Evolutionary conservation across 2,329 filamentous ascomycete species (phyloP), one percentile per base, ranked within the genome.

Genomic region (Fusarium metavorans): DNA sequence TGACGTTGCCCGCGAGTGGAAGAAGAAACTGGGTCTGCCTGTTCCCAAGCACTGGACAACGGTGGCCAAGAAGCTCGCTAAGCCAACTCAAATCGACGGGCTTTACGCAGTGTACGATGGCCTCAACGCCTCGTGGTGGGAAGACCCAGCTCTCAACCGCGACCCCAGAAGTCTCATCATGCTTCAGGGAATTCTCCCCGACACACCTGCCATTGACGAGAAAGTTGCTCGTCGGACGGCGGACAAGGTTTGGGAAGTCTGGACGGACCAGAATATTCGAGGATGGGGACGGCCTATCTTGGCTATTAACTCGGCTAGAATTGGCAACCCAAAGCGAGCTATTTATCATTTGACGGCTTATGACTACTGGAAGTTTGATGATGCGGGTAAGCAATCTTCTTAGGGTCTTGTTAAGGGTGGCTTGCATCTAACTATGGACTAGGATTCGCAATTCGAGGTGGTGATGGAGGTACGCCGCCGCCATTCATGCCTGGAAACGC

Each of bases 31-130:
- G 57, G 81, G 81, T 3, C 80, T 84, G n/a, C 52, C 82, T 0
- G 79, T 85, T 0, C 88, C 89, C 0, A 54, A 75, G 0, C 74
- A 78, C 3, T 92, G 89, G 89, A 79, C 78, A 1, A 78, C 78
- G 1, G 87, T 91, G 4, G 82, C 84, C 27, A 83, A 88, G 13
- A 85, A 86, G n/a, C 82, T 92, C 14, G 88, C 89, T 0, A 85
- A 85, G 0, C 82, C 91, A 10, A 88, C 89, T 0, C 80, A 86
- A 2, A 81, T 86, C 3, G 82, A 88, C 57, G 83, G 82, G 18
- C 85, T 88, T 1, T 91, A 90, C 63, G 82, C 88, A 2, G 84
- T 89, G 3, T 91, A 90, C 74, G 87, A 90, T 76, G 87, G 86
- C 0, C 82, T 89, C 11, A 81, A 85, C 30, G 79, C 81, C 37